phyloP scores from a whole-genome alignment of 495 filamentous ascomycete species.

The Viridothelium virens region DNA sequence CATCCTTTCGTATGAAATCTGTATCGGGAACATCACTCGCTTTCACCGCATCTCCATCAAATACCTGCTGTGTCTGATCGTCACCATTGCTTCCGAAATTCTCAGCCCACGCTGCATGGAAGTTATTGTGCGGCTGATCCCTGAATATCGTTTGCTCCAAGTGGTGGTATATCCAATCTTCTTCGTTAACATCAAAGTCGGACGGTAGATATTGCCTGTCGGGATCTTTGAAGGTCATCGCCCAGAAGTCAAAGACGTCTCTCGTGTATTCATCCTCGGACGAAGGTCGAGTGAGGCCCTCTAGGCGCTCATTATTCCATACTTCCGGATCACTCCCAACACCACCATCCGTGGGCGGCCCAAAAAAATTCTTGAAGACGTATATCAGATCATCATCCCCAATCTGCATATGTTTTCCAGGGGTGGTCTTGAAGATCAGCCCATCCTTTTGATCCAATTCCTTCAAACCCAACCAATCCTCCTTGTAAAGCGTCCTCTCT shows the following conservation, averaged over 20 bases:
- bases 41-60: background rate
- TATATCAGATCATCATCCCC: slow-evolving; percentile 55
- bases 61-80: background rate
- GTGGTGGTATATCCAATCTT: background rate
- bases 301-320: background rate
- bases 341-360: slow-evolving; percentile 30
- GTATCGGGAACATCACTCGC: background rate
- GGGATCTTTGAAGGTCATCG: background rate
- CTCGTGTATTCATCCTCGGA: background rate
- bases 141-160: background rate
- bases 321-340: background rate
- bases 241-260: background rate
- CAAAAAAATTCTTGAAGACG: slow-evolving; percentile 67
- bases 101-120: background rate
- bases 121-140: background rate
- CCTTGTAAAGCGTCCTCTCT: slow-evolving; percentile 67
- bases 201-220: background rate
- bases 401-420: slow-evolving; percentile 81
- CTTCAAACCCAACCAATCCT: slow-evolving; percentile 92
- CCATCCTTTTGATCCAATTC: slow-evolving; percentile 70
- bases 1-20: background rate
- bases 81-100: background rate
- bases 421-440: slow-evolving; percentile 60
- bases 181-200: background rate
- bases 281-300: background rate